Evolutionary conservation across 2,329 filamentous ascomycete genomes (phyloP).

Genomic region (Thelonectria blattea): DNA sequence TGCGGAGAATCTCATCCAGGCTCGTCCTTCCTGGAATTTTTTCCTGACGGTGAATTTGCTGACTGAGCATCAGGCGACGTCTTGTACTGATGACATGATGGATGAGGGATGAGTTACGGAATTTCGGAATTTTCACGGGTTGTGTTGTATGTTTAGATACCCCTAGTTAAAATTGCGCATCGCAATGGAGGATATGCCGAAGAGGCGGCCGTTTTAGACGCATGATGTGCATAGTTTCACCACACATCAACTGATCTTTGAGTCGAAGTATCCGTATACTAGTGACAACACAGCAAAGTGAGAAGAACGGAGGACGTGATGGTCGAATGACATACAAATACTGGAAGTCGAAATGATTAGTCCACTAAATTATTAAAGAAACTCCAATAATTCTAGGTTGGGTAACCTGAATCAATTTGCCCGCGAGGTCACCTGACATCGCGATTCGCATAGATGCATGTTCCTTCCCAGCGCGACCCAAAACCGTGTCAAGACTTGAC

Average conservation of each 20-base stretch:
- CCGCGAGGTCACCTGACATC: constrained; percentile 36
- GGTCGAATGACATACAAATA: not conserved
- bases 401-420: constrained; percentile 10
- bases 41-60: constrained; percentile 39
- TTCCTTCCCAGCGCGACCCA: constrained; percentile 13
- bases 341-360: too few relatives aligned
- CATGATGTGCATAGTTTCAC: constrained; percentile 7
- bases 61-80: constrained; percentile 33
- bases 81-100: constrained; percentile 19
- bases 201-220: constrained; percentile 18
- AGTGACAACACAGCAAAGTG: too few relatives aligned
- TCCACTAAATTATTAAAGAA: not conserved
- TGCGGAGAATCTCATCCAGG: constrained; percentile 48
- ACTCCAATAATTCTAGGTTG: not conserved
- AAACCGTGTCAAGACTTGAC: constrained; percentile 18
- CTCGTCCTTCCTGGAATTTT: constrained; percentile 43
- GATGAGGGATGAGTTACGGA: constrained; percentile 13
- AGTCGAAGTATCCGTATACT: too few relatives aligned
- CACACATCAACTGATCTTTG: too few relatives aligned
- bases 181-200: constrained; percentile 12
- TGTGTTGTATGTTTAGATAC: constrained; percentile 38
- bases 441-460: constrained; percentile 29
- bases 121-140: constrained; percentile 17
- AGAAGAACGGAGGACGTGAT: not conserved
- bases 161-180: constrained; percentile 34